Conservation (phyloP, 495 filamentous ascomycete species). For the Chaetomium fimeti region DNA sequence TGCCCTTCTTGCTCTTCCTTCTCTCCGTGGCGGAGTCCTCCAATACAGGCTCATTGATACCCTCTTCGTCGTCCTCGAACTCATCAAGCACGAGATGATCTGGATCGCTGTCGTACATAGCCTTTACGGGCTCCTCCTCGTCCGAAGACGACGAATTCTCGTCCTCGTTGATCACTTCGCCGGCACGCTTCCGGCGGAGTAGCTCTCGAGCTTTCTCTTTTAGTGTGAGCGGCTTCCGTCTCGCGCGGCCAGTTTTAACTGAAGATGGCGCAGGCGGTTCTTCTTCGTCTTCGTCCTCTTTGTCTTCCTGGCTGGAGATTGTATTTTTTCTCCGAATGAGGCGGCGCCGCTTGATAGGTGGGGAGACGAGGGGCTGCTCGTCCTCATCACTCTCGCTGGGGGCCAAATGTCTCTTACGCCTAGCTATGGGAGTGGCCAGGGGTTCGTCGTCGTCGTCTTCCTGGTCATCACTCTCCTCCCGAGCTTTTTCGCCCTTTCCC, state of each 20-base stretch:
- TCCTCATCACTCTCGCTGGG: conserved; percentile 17
- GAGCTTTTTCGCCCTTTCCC: not conserved
- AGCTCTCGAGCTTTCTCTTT: conserved; percentile 35
- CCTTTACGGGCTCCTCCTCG: conserved; percentile 37
- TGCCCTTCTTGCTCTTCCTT: conserved; percentile 25
- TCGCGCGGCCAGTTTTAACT: not conserved
- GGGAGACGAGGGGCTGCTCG: conserved; percentile 19
- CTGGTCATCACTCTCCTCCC: not conserved
- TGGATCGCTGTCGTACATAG: conserved; percentile 47
- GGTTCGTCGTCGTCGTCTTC: conserved; percentile 23
- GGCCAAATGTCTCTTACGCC: conserved; percentile 14
- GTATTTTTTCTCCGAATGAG: conserved; percentile 7
- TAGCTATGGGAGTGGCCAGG: conserved; percentile 17
- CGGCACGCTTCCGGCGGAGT: conserved; percentile 48
- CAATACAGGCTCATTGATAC: conserved; percentile 7
- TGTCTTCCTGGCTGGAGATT: not conserved
- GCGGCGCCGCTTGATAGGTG: conserved; percentile 20
- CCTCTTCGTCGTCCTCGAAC: conserved; percentile 51
- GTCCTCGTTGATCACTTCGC: conserved; percentile 48
- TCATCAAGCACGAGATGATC: conserved; percentile 40
- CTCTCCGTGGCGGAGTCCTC: conserved; percentile 29
- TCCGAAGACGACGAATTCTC: conserved; percentile 36
- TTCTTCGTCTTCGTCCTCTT: conserved; percentile 16
- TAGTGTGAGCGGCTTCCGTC: conserved; percentile 24
- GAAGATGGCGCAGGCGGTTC: conserved; percentile 8